Base-by-base conservation (phyloP, 352 stramenopile species). In the Globisporangium orthogonon region DNA sequence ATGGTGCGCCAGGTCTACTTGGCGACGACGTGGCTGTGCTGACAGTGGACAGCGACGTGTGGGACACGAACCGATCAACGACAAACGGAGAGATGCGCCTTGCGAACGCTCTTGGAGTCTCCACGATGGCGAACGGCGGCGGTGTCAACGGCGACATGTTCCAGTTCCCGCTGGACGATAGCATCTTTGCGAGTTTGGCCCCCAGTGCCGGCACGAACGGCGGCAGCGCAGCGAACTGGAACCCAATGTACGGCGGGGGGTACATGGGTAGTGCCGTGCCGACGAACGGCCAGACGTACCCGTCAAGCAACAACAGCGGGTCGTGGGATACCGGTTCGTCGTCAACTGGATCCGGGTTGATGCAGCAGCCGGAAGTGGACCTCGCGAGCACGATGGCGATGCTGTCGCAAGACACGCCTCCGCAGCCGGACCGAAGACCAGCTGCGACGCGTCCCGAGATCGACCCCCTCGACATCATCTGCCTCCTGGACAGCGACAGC, bases 401-500 rank as follows among this genome's bases (percentile, higher is more conserved):
- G 39, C 54, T 90, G 29, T 86, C 80, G 51, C 58, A 69, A 30
- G 84, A 76, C 62, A 76, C 83, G 52, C 60, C 69, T 4, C 78
- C 78, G 50, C 69, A 67, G 13, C 76, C 76, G 31, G 76, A 83
- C 14, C 63, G 71, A 56, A 68, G 58, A 47, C 62, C 54, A 37
- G 54, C 23, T 0, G 23, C 62, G 50, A n/a, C 47, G 37, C 28
- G 40, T 30, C 40, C 64, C 61, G 29, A 52, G 65, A 56, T 62
- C 18, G 72, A 67, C 33, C 55, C 71, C 15, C 69, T 83, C 58
- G 79, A 89, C 54, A 83, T 91, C 35, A 91, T 91, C 57, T 86
- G 70, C 58, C 71, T 91, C 52, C 39, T 91, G 66, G 82, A 91
- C 65, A 91, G 79, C 50, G 37, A 43, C 37, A 43, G 11, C 37